A percentile compares a stretch with the other conserved stretches of the same genome.
Evolutionary conservation across 2,329 filamentous ascomycete species (phyloP).

Genomic region (Kalaharituber pfeilii): DNA sequence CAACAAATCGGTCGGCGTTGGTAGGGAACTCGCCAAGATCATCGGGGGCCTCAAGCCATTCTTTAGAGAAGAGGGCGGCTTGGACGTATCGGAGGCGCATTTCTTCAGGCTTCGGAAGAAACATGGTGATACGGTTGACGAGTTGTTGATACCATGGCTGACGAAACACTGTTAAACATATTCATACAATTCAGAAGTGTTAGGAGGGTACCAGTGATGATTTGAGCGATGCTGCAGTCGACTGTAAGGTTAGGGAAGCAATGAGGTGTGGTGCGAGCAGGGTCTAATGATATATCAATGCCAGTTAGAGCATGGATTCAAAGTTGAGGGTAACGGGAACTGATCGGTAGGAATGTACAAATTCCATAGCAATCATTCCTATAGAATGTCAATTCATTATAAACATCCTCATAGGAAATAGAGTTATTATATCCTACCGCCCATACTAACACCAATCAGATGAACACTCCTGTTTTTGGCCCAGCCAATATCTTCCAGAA

Average conservation of each 20-base stretch:
- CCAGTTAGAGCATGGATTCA: too few relatives aligned
- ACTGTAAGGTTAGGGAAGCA: slow-evolving; percentile 41
- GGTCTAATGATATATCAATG: neutral
- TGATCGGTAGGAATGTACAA: slow-evolving; percentile 31
- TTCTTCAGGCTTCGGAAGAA: slow-evolving; percentile 55
- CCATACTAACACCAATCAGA: slow-evolving; percentile 64
- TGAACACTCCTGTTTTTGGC: slow-evolving; percentile 40
- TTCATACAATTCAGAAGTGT: neutral
- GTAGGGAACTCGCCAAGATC: slow-evolving; percentile 40
- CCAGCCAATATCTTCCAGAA: slow-evolving; percentile 22
- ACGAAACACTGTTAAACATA: neutral
- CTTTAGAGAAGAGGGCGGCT: slow-evolving; percentile 44
- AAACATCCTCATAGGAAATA: neutral
- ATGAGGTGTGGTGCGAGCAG: slow-evolving; percentile 28
- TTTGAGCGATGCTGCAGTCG: slow-evolving; percentile 43
- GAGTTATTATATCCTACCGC: slow-evolving; percentile 35
- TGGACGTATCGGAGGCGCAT: slow-evolving; percentile 47
- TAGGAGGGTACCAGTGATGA: slow-evolving; percentile 33
- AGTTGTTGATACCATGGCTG: slow-evolving; percentile 47
- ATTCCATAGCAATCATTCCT: slow-evolving; percentile 70
- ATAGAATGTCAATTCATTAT: neutral
- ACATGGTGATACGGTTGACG: slow-evolving; percentile 36
- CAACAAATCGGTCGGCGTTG: slow-evolving; percentile 68
- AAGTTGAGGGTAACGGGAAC: too few relatives aligned
- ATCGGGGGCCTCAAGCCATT: slow-evolving; percentile 44